A percentile compares a stretch with the other conserved stretches of the same genome.
Evolutionary conservation across 2,329 filamentous ascomycete genomes (phyloP).

Genomic region (Arthrinium phaeospermum): DNA sequence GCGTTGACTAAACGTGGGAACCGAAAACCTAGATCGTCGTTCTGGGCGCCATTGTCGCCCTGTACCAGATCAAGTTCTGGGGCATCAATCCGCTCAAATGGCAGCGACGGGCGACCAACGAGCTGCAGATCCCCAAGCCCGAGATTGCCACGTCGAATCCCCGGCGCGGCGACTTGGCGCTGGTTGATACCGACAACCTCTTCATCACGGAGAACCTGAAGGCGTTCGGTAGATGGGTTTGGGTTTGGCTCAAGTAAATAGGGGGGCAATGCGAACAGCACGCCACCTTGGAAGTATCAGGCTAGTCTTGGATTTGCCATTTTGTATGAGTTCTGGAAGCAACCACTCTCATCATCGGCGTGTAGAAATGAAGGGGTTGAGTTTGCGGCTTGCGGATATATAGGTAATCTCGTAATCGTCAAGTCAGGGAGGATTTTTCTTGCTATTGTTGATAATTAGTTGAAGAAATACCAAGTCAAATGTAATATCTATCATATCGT

Average conservation of each 20-base stretch:
- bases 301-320: too few species aligned
- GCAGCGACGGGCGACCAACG: slow-evolving; percentile 6
- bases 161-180: slow-evolving; percentile 5
- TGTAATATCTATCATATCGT: neutral
- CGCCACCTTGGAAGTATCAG: too few species aligned
- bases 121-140: slow-evolving; percentile 9
- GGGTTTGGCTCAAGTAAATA: too few species aligned
- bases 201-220: slow-evolving; percentile 11
- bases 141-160: slow-evolving; percentile 4
- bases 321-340: neutral
- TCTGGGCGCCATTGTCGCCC: neutral
- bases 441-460: neutral
- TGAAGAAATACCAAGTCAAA: neutral
- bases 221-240: neutral
- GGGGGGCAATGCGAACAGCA: too few species aligned
- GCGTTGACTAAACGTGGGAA: too few species aligned
- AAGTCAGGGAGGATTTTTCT: neutral
- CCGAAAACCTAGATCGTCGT: too few species aligned
- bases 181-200: slow-evolving; percentile 14
- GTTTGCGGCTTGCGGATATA: neutral
- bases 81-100: slow-evolving; percentile 4
- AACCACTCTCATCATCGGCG: neutral
- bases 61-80: slow-evolving; percentile 15
- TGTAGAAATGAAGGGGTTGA: neutral
- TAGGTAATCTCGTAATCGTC: neutral